phyloP scores from a whole-genome alignment of 768 basidiomycete genomes.

The Macrocybe gigantea region DNA sequence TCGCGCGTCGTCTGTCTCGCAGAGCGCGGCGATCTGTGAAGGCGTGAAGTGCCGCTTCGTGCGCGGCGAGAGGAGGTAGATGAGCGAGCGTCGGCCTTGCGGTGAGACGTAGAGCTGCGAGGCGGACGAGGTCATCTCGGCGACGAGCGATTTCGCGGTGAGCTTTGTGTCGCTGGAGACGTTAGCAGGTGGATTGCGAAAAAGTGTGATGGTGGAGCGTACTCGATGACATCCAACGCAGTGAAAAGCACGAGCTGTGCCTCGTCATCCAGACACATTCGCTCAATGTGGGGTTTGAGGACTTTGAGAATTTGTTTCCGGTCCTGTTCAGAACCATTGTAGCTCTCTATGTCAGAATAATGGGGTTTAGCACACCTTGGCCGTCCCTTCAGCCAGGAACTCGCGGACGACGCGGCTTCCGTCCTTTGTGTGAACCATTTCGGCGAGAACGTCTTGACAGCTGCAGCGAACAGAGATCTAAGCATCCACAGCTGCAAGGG shows the following conservation, averaged over 20 bases:
- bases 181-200: background rate
- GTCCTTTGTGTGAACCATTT: conserved; percentile 93
- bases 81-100: conserved; percentile 76
- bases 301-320: conserved; percentile 88
- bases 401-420: conserved; percentile 84
- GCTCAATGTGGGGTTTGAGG: conserved; percentile 84
- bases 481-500: background rate
- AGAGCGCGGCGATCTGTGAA: conserved; percentile 62
- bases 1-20: conserved; percentile 66
- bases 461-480: conserved; percentile 26
- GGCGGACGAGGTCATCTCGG: conserved; percentile 57
- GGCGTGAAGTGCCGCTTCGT: conserved; percentile 87
- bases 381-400: conserved; percentile 75
- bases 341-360: background rate
- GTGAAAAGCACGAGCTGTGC: conserved; percentile 89
- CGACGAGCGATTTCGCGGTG: conserved; percentile 70
- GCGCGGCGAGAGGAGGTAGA: conserved; percentile 81
- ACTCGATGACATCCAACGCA: conserved; percentile 88
- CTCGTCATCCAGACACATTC: conserved; percentile 85
- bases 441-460: conserved; percentile 80
- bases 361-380: conserved; percentile 49
- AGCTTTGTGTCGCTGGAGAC: conserved; percentile 80
- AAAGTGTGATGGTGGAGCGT: conserved; percentile 17
- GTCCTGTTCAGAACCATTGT: conserved; percentile 40
- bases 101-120: conserved; percentile 51